These are phyloP conservation scores for Lolium perenne DNA, from an alignment of 176 grass and related monocot genomes.

Conservation along the genomic window DNA sequence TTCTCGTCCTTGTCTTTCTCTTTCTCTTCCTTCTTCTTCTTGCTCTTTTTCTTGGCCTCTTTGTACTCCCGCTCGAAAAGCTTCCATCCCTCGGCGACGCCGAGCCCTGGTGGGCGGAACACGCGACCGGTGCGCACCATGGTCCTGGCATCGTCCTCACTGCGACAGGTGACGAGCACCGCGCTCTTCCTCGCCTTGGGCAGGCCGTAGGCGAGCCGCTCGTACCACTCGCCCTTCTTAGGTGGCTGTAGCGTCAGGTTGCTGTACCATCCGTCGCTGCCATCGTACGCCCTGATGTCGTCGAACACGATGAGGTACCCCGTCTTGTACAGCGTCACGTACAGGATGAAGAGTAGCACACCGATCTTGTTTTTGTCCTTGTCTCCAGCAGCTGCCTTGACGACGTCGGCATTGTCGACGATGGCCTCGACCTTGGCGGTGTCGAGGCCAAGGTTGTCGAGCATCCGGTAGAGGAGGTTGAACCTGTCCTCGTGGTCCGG, in stretches of 20 bases:
- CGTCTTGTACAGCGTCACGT: constrained; percentile 49
- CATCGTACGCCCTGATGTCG: constrained; percentile 24
- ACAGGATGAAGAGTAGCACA: constrained; percentile 52
- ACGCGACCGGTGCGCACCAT: constrained; percentile 57
- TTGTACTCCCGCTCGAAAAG: constrained; percentile 35
- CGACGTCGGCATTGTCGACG: background rate
- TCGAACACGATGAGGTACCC: constrained; percentile 52
- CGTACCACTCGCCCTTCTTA: constrained; percentile 27
- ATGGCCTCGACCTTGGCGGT: constrained; percentile 35
- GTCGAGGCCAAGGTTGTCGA: constrained; percentile 70
- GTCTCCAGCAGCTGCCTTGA: accelerated
- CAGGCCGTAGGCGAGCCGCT: constrained; percentile 62
- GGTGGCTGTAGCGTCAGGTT: constrained; percentile 49
- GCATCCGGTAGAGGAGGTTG: constrained; percentile 62
- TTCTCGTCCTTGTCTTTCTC: too few species aligned
- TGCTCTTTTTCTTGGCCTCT: background rate
- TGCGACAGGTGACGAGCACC: constrained; percentile 61
- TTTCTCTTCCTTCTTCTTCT: background rate
- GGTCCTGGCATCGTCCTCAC: constrained; percentile 41
- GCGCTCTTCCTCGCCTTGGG: constrained; percentile 47
- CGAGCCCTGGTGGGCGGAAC: constrained; percentile 29
- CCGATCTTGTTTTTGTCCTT: background rate
- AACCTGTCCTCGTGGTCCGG: constrained; percentile 30
- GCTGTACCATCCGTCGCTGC: constrained; percentile 44
- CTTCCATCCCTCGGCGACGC: background rate